phyloP scores from a whole-genome alignment of 768 basidiomycete species.

The Tricholoma matsutake region DNA sequence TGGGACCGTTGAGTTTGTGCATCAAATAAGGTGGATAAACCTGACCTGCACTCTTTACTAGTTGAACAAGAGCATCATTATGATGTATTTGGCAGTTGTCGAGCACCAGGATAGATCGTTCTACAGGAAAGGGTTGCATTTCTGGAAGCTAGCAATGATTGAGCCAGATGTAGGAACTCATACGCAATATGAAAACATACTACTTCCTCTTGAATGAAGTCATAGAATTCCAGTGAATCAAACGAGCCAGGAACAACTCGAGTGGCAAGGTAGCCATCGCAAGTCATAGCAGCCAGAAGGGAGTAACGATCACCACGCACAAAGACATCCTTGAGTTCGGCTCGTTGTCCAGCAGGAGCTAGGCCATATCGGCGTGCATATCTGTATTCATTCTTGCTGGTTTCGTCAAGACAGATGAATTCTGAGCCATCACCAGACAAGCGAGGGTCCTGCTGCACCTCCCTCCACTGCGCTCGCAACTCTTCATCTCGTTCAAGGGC shows the following conservation, averaged over 20 bases:
- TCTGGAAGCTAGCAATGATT: conserved; percentile 13
- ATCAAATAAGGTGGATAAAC: not conserved
- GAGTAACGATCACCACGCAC: conserved; percentile 23
- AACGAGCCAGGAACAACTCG: conserved; percentile 31
- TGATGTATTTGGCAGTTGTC: conserved; percentile 30
- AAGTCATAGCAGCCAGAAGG: conserved; percentile 31
- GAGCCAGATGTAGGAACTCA: conserved; percentile 7
- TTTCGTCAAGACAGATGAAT: conserved; percentile 27
- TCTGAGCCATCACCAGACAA: conserved; percentile 14
- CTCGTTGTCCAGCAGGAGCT: conserved; percentile 16
- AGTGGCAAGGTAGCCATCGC: conserved; percentile 30
- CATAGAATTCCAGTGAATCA: conserved; percentile 28
- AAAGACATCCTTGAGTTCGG: conserved; percentile 21
- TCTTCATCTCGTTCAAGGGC: conserved; percentile 28
- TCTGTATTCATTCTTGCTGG: conserved; percentile 26
- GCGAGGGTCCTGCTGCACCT: not conserved
- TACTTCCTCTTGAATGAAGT: conserved; percentile 34
- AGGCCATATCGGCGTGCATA: conserved; percentile 22
- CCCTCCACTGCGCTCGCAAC: conserved; percentile 9
- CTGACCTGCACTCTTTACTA: conserved; percentile 20
- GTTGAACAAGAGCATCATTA: conserved; percentile 16
- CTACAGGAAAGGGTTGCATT: conserved; percentile 24
- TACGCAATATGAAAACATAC: conserved; percentile 13
- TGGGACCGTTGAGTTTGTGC: not conserved
- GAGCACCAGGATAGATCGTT: conserved; percentile 22